Evolutionary conservation across 192 early-diverging fungal genomes (phyloP), one percentile per base, ranked within the genome.

Genomic region (Mortierella antarctica): DNA sequence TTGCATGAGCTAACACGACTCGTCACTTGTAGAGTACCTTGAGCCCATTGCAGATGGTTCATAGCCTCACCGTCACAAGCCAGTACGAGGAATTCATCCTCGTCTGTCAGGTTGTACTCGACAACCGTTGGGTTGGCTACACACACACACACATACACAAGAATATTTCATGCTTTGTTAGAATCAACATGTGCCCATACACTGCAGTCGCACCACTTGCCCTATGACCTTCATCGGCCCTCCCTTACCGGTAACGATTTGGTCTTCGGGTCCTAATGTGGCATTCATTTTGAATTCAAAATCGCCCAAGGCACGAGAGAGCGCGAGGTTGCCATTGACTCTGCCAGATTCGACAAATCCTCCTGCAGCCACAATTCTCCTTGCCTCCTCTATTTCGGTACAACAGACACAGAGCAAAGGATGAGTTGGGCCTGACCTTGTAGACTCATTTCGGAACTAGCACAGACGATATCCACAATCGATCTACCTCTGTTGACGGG

Each of bases 331-430:
- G 91, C 98, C 98, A 85, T 99, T 99, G 53, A 99, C 98, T 65
- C 98, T 92, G 2, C 96, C 96, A 88, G 94, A 98, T 83, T 99
- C 97, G 31, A 99, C 97, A 87, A 97, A 99, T 9, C 97, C 97
- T 62, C 98, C 98, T 45, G 94, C 97, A 6, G 88, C 88, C 52
- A 84, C 84, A 74, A 99, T 99, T 70, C 98, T 92, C 57, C 89
- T 74, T 20, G 89, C 87, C 85, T 99, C 98, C 44, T 80, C 88
- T 84, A 71, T 7, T 31, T 31, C 31, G 31, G 31, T 31, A 3
- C 31, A 31, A 31, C 31, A 31, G 31, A 31, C 46, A 47, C 13
- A 44, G 7, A 52, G 31, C 57, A 39, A 39, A 7, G 66, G 40
- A 50, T 14, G 18, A 53, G 31, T 40, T 42, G 12, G 17, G 50